phyloP scores from a whole-genome alignment of 2,329 filamentous ascomycete genomes.

The Orbilia quercus region DNA sequence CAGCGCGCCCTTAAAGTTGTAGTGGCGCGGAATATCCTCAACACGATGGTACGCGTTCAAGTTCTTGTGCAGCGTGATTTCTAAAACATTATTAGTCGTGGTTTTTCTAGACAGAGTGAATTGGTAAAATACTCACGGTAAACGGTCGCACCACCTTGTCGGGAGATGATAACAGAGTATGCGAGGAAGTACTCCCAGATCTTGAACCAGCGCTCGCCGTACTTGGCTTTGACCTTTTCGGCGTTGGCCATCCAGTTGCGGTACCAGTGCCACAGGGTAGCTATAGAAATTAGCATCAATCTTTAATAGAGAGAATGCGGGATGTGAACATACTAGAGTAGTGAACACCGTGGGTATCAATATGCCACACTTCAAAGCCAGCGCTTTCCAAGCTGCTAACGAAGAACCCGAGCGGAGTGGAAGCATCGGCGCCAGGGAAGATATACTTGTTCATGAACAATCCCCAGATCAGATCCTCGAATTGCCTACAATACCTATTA shows the following conservation, averaged over 20 bases:
- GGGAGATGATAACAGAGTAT: conserved; percentile 83
- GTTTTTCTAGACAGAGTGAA: too few relatives aligned
- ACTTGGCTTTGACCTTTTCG: conserved; percentile 93
- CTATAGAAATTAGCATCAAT: conserved; percentile 78
- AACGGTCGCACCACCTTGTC: conserved; percentile 85
- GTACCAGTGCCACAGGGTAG: conserved; percentile 98
- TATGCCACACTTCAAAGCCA: conserved; percentile 88
- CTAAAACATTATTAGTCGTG: conserved; percentile 4
- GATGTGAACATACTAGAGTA: conserved; percentile 40
- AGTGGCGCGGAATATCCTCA: conserved; percentile 77
- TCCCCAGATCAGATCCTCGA: conserved; percentile 91
- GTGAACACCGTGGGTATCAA: conserved; percentile 88
- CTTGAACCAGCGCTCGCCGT: conserved; percentile 95
- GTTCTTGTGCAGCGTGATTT: conserved; percentile 89
- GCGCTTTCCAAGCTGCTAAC: conserved; percentile 84
- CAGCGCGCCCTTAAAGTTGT: conserved; percentile 75
- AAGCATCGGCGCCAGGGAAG: conserved; percentile 96
- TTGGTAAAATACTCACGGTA: conserved; percentile 66
- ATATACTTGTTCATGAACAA: conserved; percentile 99
- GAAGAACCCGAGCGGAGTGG: conserved; percentile 88
- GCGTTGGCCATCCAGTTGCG: conserved; percentile 96
- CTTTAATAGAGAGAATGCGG: background rate
- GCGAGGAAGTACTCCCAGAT: conserved; percentile 95
- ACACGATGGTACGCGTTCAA: conserved; percentile 86
- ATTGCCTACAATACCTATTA: conserved; percentile 42